Evolutionary conservation across 805 yeast genomes (phyloP).

Genomic region (Saccharomyces eubayanus): DNA sequence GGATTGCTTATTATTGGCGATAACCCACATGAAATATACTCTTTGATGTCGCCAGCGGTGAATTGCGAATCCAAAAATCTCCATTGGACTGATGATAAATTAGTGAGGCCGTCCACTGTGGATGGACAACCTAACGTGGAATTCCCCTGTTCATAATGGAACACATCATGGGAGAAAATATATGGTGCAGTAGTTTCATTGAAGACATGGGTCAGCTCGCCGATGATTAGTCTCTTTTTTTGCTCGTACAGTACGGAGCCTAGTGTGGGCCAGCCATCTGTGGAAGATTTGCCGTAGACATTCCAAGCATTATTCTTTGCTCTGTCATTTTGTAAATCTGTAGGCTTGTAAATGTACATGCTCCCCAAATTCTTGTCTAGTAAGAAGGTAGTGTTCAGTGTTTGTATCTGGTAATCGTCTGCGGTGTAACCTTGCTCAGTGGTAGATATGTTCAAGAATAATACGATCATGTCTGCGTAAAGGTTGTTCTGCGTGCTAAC

Average conservation of each 20-base stretch:
- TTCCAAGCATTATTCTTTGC: constrained; percentile 10
- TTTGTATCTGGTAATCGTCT: background rate
- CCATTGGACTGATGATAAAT: constrained; percentile 28
- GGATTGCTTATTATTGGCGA: constrained; percentile 53
- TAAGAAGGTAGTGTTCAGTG: constrained; percentile 16
- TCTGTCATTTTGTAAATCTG: constrained; percentile 19
- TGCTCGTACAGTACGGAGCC: constrained; percentile 30
- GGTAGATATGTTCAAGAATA: constrained; percentile 32
- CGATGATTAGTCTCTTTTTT: constrained; percentile 32
- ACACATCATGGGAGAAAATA: constrained; percentile 15
- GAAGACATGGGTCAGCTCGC: constrained; percentile 28
- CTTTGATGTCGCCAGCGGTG: constrained; percentile 31
- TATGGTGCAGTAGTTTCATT: constrained; percentile 28
- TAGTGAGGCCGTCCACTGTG: constrained; percentile 4
- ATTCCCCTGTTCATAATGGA: constrained; percentile 18
- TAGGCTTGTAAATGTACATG: constrained; percentile 27
- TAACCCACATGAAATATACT: constrained; percentile 48
- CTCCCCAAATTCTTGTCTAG: constrained; percentile 12
- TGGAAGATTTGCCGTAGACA: constrained; percentile 5
- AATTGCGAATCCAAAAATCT: constrained; percentile 39
- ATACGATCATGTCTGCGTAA: constrained; percentile 36
- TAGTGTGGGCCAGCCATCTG: constrained; percentile 31
- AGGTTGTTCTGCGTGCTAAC: constrained; percentile 38
- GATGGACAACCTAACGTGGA: constrained; percentile 18
- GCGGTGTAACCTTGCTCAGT: background rate